Evolutionary conservation across 768 basidiomycete genomes (phyloP).

Genomic region (Fomitopsis pulvina): DNA sequence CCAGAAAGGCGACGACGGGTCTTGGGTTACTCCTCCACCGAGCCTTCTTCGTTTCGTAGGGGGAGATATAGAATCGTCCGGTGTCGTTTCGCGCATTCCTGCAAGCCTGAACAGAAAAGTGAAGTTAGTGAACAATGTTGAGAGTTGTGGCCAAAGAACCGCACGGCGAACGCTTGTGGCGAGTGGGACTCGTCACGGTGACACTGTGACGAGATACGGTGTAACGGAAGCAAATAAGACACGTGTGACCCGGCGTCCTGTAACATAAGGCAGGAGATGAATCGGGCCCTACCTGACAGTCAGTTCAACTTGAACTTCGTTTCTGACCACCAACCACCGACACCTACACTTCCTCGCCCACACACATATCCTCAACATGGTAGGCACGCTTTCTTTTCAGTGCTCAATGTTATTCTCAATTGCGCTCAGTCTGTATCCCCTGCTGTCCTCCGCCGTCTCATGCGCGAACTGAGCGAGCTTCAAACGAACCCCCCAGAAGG

Average conservation of each 20-base stretch:
- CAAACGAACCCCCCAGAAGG: slow-evolving; percentile 84
- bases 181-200: not conserved
- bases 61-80: not conserved
- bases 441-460: slow-evolving; percentile 72
- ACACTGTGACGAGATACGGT: not conserved
- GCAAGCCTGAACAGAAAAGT: not conserved
- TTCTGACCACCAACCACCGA: slow-evolving; percentile 13
- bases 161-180: not conserved
- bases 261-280: slow-evolving; percentile 10
- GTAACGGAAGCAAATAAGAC: not conserved
- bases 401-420: not conserved
- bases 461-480: slow-evolving; percentile 80
- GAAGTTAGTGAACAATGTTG: not conserved
- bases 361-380: slow-evolving; percentile 4
- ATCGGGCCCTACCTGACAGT: slow-evolving; percentile 17
- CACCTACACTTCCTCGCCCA: not conserved
- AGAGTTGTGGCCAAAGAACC: not conserved
- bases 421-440: slow-evolving; percentile 35
- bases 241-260: not conserved
- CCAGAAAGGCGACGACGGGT: slow-evolving; percentile 15
- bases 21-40: not conserved
- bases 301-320: no score
- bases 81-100: not conserved
- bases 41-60: not conserved
- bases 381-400: not conserved